phyloP scores from a whole-genome alignment of 1,139 yeast species.

The Chernovozyma sophiae-reginae region DNA sequence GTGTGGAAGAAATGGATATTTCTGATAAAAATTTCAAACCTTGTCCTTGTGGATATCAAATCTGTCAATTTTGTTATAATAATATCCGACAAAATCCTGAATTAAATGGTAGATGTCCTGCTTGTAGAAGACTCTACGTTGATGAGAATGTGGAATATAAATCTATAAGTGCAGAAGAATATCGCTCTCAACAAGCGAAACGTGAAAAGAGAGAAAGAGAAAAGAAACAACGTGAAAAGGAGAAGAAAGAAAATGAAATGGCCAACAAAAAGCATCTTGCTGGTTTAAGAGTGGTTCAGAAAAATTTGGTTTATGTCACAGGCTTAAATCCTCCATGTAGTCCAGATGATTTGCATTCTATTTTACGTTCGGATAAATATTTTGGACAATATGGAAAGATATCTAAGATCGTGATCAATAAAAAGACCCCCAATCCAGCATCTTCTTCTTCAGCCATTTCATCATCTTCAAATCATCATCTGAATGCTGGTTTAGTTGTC shows the following conservation, averaged over 20 bases:
- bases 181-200: slow-evolving; percentile 71
- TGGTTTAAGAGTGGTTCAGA: slow-evolving; percentile 96
- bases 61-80: slow-evolving; percentile 97
- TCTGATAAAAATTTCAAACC: slow-evolving; percentile 96
- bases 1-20: slow-evolving; percentile 96
- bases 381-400: slow-evolving; percentile 98
- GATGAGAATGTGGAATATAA: slow-evolving; percentile 91
- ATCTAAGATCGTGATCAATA: slow-evolving; percentile 88
- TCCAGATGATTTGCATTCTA: slow-evolving; percentile 82
- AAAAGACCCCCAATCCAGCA: slow-evolving; percentile 52
- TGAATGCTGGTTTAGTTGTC: slow-evolving; percentile 81
- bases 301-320: slow-evolving; percentile 93
- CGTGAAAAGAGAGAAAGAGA: slow-evolving; percentile 81
- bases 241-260: slow-evolving; percentile 85
- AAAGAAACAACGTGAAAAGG: slow-evolving; percentile 85
- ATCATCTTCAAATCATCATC: slow-evolving; percentile 1
- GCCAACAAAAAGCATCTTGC: slow-evolving; percentile 90
- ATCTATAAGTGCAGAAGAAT: slow-evolving; percentile 79
- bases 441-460: slow-evolving; percentile 8
- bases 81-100: slow-evolving; percentile 95
- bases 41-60: slow-evolving; percentile 98
- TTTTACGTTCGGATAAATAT: slow-evolving; percentile 84
- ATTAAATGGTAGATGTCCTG: slow-evolving; percentile 94
- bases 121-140: slow-evolving; percentile 90
- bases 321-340: slow-evolving; percentile 91